Conservation (phyloP, 345 rosid genomes). For the Brassica rapa region DNA sequence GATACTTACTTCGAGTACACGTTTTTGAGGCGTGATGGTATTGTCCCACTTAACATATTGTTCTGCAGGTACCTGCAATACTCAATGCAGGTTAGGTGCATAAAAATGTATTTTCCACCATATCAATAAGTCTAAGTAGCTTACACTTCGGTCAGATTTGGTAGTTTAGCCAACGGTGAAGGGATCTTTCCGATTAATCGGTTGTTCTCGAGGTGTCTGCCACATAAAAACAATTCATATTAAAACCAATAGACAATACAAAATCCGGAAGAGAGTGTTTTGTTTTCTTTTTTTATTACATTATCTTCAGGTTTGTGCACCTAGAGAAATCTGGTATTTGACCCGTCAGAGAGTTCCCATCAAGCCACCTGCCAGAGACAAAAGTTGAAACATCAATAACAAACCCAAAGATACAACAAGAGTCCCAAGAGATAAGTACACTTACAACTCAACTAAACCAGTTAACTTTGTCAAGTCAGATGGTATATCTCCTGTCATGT, state of each 20-base stretch:
- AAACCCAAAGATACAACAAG: conserved; percentile 11
- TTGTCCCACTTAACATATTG: conserved; percentile 72
- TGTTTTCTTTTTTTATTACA: conserved; percentile 51
- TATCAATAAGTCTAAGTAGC: conserved; percentile 40
- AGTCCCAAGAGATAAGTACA: conserved; percentile 20
- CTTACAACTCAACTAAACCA: conserved; percentile 90
- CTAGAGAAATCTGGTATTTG: conserved; percentile 80
- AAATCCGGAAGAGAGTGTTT: conserved; percentile 8
- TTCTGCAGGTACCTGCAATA: conserved; percentile 82
- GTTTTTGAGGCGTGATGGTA: conserved; percentile 64
- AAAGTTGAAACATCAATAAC: conserved; percentile 21
- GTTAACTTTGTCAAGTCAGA: conserved; percentile 67
- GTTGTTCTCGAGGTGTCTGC: conserved; percentile 95
- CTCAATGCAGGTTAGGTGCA: conserved; percentile 36
- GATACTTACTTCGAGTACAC: conserved; percentile 67
- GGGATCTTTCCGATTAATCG: conserved; percentile 81
- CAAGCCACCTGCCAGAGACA: conserved; percentile 70
- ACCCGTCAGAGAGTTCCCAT: conserved; percentile 83
- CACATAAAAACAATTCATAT: conserved; percentile 33
- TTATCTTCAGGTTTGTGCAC: conserved; percentile 66
- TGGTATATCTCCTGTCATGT: conserved; percentile 79
- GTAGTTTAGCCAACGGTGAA: conserved; percentile 62
- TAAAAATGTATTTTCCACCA: neutral
- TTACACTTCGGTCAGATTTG: conserved; percentile 93
- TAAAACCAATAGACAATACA: conserved; percentile 9